These are phyloP conservation scores for Citeromyces nyonsensis DNA, from an alignment of 805 yeast species.

Conservation along the genomic window DNA sequence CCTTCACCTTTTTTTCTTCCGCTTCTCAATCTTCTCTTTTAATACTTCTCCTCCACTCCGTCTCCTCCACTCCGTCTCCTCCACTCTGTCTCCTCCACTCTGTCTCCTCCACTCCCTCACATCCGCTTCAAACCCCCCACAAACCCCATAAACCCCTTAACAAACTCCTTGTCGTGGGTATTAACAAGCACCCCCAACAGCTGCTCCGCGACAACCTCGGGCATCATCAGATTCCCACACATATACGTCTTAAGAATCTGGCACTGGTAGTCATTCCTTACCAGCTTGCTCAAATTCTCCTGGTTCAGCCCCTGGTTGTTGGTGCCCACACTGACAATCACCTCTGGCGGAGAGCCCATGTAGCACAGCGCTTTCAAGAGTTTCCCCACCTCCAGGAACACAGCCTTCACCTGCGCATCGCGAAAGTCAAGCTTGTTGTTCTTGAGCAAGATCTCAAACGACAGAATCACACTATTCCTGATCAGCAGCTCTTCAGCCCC, in stretches of 20 bases:
- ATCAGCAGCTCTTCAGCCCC: slow-evolving; percentile 61
- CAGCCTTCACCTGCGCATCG: slow-evolving; percentile 70
- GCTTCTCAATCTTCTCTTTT: too few relatives aligned
- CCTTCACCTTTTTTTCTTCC: too few relatives aligned
- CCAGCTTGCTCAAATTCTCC: slow-evolving; percentile 6
- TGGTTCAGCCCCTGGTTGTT: slow-evolving; percentile 2
- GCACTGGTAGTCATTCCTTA: background rate
- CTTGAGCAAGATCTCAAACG: slow-evolving; percentile 72
- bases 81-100: too few relatives aligned
- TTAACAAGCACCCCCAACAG: background rate
- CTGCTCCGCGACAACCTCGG: background rate
- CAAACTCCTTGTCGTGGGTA: background rate
- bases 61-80: too few relatives aligned
- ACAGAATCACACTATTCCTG: slow-evolving; percentile 47
- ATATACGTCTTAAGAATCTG: too few relatives aligned
- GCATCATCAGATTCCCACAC: background rate
- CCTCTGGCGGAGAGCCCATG: slow-evolving; percentile 15
- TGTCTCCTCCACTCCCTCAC: too few relatives aligned
- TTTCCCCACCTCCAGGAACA: slow-evolving; percentile 53
- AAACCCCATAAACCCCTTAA: slow-evolving; percentile 2
- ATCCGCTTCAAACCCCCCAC: too few relatives aligned
- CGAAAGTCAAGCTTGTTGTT: slow-evolving; percentile 45
- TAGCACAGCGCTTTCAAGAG: slow-evolving; percentile 45
- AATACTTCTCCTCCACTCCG: too few relatives aligned
- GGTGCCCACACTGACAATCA: background rate